Evolutionary conservation across 108 stramenopile species (phyloP).

Genomic region (Cyclotella atomus): DNA sequence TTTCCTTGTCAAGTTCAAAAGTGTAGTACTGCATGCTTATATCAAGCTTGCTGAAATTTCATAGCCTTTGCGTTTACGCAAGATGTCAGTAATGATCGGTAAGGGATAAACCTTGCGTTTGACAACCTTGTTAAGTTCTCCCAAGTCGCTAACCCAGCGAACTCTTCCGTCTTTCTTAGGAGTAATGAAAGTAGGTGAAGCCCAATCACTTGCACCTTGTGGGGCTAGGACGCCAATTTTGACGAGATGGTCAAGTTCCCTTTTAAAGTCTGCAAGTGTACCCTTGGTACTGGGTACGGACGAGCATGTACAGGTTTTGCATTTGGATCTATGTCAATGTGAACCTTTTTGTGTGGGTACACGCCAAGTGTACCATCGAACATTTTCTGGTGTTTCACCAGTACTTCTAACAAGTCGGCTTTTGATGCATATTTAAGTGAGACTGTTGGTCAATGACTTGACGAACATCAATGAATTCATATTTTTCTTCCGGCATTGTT

Average conservation of each 20-base stretch:
- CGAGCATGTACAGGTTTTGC: slow-evolving; percentile 29
- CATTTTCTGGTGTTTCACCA: slow-evolving; percentile 10
- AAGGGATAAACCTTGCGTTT: too few species aligned
- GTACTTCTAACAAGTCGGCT: slow-evolving; percentile 15
- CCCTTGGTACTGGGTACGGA: slow-evolving; percentile 29
- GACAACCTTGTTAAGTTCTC: too few species aligned
- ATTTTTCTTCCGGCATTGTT: slow-evolving; percentile 47
- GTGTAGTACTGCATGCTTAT: neutral
- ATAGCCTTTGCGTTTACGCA: neutral
- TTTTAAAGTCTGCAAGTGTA: slow-evolving; percentile 22
- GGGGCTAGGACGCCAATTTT: slow-evolving; percentile 13
- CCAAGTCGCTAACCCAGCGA: too few species aligned
- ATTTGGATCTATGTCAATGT: slow-evolving; percentile 34
- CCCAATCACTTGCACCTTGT: neutral
- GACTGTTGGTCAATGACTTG: slow-evolving; percentile 31
- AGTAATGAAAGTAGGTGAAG: slow-evolving; percentile 8
- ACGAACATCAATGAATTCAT: slow-evolving; percentile 22
- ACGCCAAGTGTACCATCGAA: slow-evolving; percentile 48
- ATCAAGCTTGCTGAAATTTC: neutral
- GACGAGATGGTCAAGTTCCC: slow-evolving; percentile 11
- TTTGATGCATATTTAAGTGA: slow-evolving; percentile 43
- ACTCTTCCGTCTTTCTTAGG: too few species aligned
- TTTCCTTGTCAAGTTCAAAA: neutral
- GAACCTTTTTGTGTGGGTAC: slow-evolving; percentile 39
- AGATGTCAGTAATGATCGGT: neutral